phyloP scores from a whole-genome alignment of 2,329 filamentous ascomycete species.

The Talaromyces sp. region DNA sequence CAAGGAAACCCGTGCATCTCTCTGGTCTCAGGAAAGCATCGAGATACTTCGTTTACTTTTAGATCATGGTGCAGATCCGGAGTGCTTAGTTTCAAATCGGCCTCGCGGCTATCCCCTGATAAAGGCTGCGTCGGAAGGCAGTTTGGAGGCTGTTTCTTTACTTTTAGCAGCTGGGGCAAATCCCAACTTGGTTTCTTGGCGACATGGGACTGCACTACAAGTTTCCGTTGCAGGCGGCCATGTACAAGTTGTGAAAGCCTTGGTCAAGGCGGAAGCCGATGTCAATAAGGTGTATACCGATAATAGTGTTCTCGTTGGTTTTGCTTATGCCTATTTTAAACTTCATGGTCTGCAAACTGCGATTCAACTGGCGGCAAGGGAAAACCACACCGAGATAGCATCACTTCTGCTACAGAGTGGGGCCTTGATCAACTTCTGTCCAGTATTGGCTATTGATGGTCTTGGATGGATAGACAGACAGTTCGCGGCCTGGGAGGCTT shows the following conservation, averaged over 20 bases:
- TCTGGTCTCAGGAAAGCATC: background rate
- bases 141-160: background rate
- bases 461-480: background rate
- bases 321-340: background rate
- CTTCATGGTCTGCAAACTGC: background rate
- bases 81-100: background rate
- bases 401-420: background rate
- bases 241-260: background rate
- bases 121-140: background rate
- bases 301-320: too few relatives aligned
- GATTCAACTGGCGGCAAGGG: background rate
- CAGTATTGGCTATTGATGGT: background rate
- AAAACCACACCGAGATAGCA: background rate
- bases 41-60: background rate
- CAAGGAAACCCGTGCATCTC: background rate
- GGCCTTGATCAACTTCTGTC: background rate
- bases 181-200: background rate
- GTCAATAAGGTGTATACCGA: background rate
- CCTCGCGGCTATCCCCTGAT: background rate
- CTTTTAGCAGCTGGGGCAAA: background rate
- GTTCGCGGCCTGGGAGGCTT: background rate
- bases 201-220: background rate
- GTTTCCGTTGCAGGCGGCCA: background rate
- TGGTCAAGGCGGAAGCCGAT: background rate
- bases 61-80: background rate